A percentile compares a stretch with the other conserved stretches of the same genome.
Conservation (phyloP, 106 monocot genomes). For the Apostasia shenzhenica region DNA sequence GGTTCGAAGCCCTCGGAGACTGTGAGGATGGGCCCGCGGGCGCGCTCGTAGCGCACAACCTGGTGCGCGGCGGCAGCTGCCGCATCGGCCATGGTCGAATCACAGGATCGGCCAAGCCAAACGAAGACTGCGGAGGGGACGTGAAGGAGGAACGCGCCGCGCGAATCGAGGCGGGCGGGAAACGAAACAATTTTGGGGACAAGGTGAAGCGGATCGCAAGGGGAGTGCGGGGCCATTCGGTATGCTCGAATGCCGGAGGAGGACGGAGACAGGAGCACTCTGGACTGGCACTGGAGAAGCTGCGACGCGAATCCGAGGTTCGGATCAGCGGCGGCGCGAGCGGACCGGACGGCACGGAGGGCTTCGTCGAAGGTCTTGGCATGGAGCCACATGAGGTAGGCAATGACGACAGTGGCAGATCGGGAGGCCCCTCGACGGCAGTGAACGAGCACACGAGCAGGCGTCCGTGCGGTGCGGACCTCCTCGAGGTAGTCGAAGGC, state of each 20-base stretch:
- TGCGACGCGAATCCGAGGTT: conserved; percentile 80
- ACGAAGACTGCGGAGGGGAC: conserved; percentile 39
- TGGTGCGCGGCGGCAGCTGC: conserved; percentile 46
- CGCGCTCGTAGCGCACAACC: conserved; percentile 57
- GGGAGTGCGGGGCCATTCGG: conserved; percentile 50
- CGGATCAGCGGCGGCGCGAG: conserved; percentile 50
- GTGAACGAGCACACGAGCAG: conserved; percentile 58
- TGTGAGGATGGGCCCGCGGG: conserved; percentile 22
- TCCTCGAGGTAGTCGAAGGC: conserved; percentile 77
- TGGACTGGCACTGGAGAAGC: conserved; percentile 53
- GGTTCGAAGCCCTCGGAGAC: conserved; percentile 52
- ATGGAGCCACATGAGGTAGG: conserved; percentile 71
- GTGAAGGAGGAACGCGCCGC: conserved; percentile 67
- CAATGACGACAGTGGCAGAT: conserved; percentile 66
- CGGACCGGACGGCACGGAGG: conserved; percentile 42
- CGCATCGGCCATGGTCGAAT: conserved; percentile 33
- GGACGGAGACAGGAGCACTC: conserved; percentile 20
- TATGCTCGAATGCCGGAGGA: conserved; percentile 17
- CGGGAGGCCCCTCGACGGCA: conserved; percentile 64
- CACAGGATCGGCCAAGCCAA: conserved; percentile 55
- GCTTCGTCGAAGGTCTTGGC: conserved; percentile 45
- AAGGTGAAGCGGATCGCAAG: conserved; percentile 68
- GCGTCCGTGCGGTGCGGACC: conserved; percentile 13
- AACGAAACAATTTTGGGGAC: conserved; percentile 49
- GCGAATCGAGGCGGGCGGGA: conserved; percentile 38